Evolutionary conservation across 768 basidiomycete genomes (phyloP).

Genomic region (Sarcodon sp.): DNA sequence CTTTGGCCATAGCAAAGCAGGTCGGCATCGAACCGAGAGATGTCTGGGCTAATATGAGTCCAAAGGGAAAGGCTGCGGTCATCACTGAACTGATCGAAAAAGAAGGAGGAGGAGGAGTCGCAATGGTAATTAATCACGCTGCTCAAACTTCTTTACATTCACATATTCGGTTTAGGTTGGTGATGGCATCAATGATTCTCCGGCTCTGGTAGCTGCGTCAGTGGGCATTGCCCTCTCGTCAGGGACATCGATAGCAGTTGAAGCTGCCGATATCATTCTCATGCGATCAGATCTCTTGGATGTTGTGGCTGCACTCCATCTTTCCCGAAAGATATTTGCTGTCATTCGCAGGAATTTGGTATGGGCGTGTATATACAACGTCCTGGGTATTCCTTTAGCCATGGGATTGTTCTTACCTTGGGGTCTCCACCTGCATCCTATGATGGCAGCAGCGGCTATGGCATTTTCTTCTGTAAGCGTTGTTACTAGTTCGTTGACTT

Average conservation of each 20-base stretch:
- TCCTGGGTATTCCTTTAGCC: constrained; percentile 89
- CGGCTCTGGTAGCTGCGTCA: constrained; percentile 89
- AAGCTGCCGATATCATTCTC: constrained; percentile 95
- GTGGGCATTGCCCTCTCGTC: constrained; percentile 95
- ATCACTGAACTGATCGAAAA: constrained; percentile 70
- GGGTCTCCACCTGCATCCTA: constrained; percentile 89
- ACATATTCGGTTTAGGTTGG: constrained; percentile 52
- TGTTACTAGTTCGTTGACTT: constrained; percentile 76
- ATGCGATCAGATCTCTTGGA: constrained; percentile 96
- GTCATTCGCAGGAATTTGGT: constrained; percentile 89
- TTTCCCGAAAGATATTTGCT: constrained; percentile 77
- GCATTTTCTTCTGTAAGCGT: constrained; percentile 96
- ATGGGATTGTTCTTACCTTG: constrained; percentile 95
- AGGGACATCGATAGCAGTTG: constrained; percentile 94
- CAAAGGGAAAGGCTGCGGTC: constrained; percentile 87
- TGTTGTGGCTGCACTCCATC: constrained; percentile 91
- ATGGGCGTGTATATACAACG: constrained; percentile 94
- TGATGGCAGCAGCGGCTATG: constrained; percentile 99
- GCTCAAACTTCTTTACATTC: not conserved
- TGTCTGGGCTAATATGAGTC: constrained; percentile 90
- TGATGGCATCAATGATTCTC: constrained; percentile 98
- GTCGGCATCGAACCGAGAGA: constrained; percentile 76
- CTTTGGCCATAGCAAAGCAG: constrained; percentile 77
- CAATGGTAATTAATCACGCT: constrained; percentile 55
- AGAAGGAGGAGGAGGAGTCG: constrained; percentile 58